These are phyloP conservation scores for Cyanidium caldarium DNA, from an alignment of 23 red algal species.

Conservation along the genomic window DNA sequence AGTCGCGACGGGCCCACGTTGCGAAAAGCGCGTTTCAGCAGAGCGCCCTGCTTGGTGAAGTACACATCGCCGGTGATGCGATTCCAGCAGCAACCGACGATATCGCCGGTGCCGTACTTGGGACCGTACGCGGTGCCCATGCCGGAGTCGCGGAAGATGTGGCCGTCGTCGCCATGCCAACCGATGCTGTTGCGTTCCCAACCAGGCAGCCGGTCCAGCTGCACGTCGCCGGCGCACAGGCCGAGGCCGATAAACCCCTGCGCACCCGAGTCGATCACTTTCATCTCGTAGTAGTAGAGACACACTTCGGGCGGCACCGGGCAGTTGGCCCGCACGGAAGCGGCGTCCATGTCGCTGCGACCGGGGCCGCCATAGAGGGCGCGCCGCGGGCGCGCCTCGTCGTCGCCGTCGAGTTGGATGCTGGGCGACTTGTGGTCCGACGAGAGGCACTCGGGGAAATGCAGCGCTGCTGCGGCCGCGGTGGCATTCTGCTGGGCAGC, in stretches of 20 bases:
- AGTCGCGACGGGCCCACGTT: background rate
- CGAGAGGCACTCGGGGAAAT: background rate
- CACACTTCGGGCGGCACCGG: slow-evolving; percentile 42
- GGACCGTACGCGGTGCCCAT: slow-evolving; percentile 71
- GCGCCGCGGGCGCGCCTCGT: background rate
- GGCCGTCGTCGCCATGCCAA: slow-evolving; percentile 90
- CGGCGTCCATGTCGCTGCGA: slow-evolving; percentile 63
- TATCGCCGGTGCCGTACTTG: slow-evolving; percentile 70
- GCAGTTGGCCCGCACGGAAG: slow-evolving; percentile 43
- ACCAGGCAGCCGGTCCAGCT: slow-evolving; percentile 69
- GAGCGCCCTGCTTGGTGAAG: slow-evolving; percentile 88
- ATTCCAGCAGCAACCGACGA: slow-evolving; percentile 90
- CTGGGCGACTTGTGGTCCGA: background rate
- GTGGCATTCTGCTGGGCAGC: too few species aligned
- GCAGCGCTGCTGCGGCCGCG: background rate
- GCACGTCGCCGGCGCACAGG: slow-evolving; percentile 46
- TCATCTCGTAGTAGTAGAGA: slow-evolving; percentile 91
- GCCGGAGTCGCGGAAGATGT: slow-evolving; percentile 70
- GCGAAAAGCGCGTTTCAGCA: slow-evolving; percentile 54
- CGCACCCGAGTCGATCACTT: slow-evolving; percentile 38
- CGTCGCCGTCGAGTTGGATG: background rate
- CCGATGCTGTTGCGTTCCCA: slow-evolving; percentile 72
- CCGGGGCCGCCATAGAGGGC: slow-evolving; percentile 54
- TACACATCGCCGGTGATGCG: slow-evolving; percentile 47
- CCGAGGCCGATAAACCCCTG: slow-evolving; percentile 84